Evolutionary conservation across 192 early-diverging fungal species (phyloP), one percentile per base, ranked within the genome.

Genomic region (Spizellomyces sp.): DNA sequence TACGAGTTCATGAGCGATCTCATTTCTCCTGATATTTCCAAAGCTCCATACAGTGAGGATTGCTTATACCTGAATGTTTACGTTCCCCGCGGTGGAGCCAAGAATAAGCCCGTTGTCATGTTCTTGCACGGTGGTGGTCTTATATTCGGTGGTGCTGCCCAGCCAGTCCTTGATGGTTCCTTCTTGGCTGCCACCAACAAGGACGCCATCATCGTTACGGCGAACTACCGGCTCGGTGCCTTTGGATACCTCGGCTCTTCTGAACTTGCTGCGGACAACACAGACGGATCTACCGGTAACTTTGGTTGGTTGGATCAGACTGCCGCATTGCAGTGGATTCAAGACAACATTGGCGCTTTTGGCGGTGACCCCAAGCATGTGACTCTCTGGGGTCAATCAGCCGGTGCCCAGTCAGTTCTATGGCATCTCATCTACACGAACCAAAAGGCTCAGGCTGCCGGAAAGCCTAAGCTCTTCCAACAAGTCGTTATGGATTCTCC

Each of bases 321-420:
- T 15, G 14, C 56, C 5, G 86, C 87, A 9, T 56, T 90, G 8
- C 55, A 71, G 46, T 90, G 89, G 89, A 78, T 90, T n/a, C 61
- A 76, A 12, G 47, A 81, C 19, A 87, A 88, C 54, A 90, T 90
- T 73, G 80, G 64, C 27, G 65, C 74, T 5, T 89, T 90, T 78
- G 88, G 86, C 17, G 87, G 87, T 17, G 80, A 90, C 76, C 80
- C 88, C 6, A 68, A 43, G 19, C 57, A 69, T 58, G 73, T 89
- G 4, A 89, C 86, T 8, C 77, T 82, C 44, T 82, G 80, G 71
- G 89, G 88, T 4, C 78, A 84, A 62, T 80, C 77, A 45, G 88
- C 85, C 36, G 88, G 88, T 42, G 79, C 76, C 2, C 52, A 17
- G 8, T 58, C 66, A 6, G 21, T 22, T 17, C 55, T 58, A 61